Evolutionary conservation across 2,329 filamentous ascomycete genomes (phyloP), one percentile per base, ranked within the genome.

Genomic region (Penicillium sp.): DNA sequence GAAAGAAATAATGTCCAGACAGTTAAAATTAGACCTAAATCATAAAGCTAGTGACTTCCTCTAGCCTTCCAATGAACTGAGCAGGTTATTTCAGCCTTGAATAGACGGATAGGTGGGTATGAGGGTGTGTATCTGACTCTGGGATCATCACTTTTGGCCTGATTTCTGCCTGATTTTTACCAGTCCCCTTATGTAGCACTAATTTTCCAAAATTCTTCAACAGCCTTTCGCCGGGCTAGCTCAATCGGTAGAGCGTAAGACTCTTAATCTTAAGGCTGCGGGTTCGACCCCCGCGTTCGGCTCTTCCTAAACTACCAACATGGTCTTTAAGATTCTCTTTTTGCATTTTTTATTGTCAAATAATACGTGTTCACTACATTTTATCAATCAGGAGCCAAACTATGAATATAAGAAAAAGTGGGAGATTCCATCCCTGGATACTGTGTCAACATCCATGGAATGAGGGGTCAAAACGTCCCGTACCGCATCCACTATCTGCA

Each of bases 161-260:
- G 18, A 18, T 18, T 18, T 18, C 18, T 18, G 18, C 18, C 18
- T 18, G 2, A 18, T 18, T 18, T 18, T 18, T 18, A 18, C 18
- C 18, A 18, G 18, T 31, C 43, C 10, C 16, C 18, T 43, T 29
- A 43, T 55, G 5, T 38, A 43, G n/a, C 31, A 36, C 4, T 40
- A 36, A 10, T 2, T 11, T 0, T 1, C 5, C 4, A 0, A 5
- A 3, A 2, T 1, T 18, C 18, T 18, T 18, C 21, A 56, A 54
- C 52, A 53, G 49, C 36, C 38, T 36, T 7, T 42, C 51, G 75
- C 75, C 69, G 68, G 74, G 74, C 71, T 77, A 77, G 75, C 75
- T 78, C 75, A 78, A 78, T 78, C 75, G 76, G 68, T 74, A 78
- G 71, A 74, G 71, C 72, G 54, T 53, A 54, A 48, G 47, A 43